Evolutionary conservation across 2,329 filamentous ascomycete genomes (phyloP), one percentile per base, ranked within the genome.

Genomic region (Fusarium globosum): DNA sequence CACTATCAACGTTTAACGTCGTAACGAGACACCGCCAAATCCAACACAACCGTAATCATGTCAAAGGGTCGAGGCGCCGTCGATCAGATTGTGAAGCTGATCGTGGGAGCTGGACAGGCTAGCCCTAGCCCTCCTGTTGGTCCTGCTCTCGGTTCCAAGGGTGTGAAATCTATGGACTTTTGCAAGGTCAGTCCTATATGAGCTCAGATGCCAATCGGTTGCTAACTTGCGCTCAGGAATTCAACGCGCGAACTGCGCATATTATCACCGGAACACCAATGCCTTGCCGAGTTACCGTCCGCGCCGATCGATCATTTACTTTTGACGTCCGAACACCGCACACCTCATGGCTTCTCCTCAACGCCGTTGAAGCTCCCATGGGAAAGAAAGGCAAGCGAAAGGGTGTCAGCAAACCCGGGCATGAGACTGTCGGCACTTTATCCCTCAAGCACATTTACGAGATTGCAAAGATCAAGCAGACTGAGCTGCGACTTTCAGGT

Each of bases 141-240:
- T 87, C 96, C 96, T 66, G 96, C 96, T 61, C 89, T 99, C 75
- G 96, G 96, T 85, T 96, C 92, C 83, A 98, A 98, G 87, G 96
- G 96, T 87, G 93, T 99, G 72, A 99, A 99, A 87, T 97, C 94
- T 66, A 99, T 99, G 92, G 96, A 99, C 85, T 99, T 98, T 83
- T 98, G 96, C 91, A 98, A 98, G 89, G 96, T 97, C 69, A 69
- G 82, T 52, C 57, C 39, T 61, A 57, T 48, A n/a, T 49, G 21
- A 45, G 21, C 43, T 21, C 18, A 53, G 14, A 28, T 28, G 8
- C 14, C n/a, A 26, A 23, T 45, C 49, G 35, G 68, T 71, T 73
- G 65, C 77, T 78, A 41, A 78, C 49, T 1, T 11, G 13, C 26
- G 42, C 60, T 6, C 77, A 98, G 96, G 96, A 98, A 84, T 98